Conservation (phyloP, 208 protist species). For the Trypanosoma caninum region DNA sequence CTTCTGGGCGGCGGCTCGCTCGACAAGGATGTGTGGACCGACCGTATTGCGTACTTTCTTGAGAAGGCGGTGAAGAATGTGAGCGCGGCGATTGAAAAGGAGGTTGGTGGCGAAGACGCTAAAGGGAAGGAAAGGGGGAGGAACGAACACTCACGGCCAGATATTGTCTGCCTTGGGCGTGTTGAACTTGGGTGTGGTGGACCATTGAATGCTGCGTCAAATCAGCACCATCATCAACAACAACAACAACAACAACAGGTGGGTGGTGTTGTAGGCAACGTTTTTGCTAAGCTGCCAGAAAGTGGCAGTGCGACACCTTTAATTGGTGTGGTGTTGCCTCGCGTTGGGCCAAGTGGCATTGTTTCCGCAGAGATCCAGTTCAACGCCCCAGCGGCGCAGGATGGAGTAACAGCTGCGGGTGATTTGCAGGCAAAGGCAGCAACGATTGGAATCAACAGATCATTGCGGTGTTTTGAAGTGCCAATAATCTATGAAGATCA, state of each 20-base stretch:
- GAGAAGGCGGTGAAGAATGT: slow-evolving; percentile 19
- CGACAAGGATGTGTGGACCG: slow-evolving; percentile 54
- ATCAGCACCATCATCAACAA: slow-evolving; percentile 4
- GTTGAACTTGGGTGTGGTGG: slow-evolving; percentile 16
- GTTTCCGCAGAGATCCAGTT: slow-evolving; percentile 49
- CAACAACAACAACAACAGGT: slow-evolving; percentile 15
- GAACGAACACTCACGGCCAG: slow-evolving; percentile 5
- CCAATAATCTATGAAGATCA: slow-evolving; percentile 74
- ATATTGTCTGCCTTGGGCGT: slow-evolving; percentile 13
- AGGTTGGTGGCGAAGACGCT: not conserved
- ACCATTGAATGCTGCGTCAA: slow-evolving; percentile 4
- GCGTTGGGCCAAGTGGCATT: slow-evolving; percentile 48
- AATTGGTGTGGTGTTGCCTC: slow-evolving; percentile 61
- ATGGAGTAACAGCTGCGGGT: not conserved
- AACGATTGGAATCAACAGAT: not conserved
- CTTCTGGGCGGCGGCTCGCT: slow-evolving; percentile 65
- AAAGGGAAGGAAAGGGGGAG: not conserved
- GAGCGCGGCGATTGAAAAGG: slow-evolving; percentile 5
- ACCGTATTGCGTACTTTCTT: slow-evolving; percentile 47
- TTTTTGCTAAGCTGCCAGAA: slow-evolving; percentile 1
- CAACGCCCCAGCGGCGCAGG: not conserved
- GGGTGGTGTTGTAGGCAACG: not conserved
- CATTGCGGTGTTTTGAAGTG: slow-evolving; percentile 61
- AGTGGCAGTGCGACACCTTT: slow-evolving; percentile 8
- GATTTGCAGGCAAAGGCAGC: not conserved